Evolutionary conservation across 2,329 filamentous ascomycete genomes (phyloP), one percentile per base, ranked within the genome.

Genomic region (Dothideomycetes sp.): DNA sequence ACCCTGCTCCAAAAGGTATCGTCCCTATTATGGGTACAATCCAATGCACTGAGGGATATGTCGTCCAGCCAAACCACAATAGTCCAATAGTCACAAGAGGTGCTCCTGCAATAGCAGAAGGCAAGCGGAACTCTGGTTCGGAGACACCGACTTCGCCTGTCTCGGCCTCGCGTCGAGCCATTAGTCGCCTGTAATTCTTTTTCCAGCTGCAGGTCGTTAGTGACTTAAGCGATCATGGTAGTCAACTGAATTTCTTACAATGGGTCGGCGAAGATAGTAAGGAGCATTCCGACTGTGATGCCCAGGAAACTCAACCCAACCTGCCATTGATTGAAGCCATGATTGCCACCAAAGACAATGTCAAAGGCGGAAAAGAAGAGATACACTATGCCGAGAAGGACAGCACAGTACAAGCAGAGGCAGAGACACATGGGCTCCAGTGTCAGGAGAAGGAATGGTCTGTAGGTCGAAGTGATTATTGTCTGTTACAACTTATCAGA

Each of bases 61-160:
- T 36, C 24, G 38, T 45, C 45, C 45, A 47, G 14, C 45, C 45
- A 9, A 47, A 42, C 45, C 45, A 47, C 5, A 38, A 33, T 27
- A 27, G 12, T 7, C 22, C 22, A 12, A 27, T 27, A 12, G 22
- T 27, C 7, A 27, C 22, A 7, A 27, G 22, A 27, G 22, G 22
- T 7, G 22, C 22, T 27, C 22, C 22, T 7, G 12, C 7, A 27
- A 27, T 27, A 27, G 22, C 22, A 27, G 22, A 12, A 7, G 22
- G 22, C 7, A 27, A 12, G 22, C 22, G 22, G 12, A 27, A 27
- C 22, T 27, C 22, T 27, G 22, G 22, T 12, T 27, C 22, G 22
- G 22, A 27, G 12, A 27, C 22, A 12, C 22, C 22, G 12, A 27
- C 22, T 27, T 27, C 22, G 7, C 22, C 22, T 27, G 22, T 27